Evolutionary conservation across 768 basidiomycete species (phyloP), one percentile per base, ranked within the genome.

Genomic region (Tephrocybe sp.): DNA sequence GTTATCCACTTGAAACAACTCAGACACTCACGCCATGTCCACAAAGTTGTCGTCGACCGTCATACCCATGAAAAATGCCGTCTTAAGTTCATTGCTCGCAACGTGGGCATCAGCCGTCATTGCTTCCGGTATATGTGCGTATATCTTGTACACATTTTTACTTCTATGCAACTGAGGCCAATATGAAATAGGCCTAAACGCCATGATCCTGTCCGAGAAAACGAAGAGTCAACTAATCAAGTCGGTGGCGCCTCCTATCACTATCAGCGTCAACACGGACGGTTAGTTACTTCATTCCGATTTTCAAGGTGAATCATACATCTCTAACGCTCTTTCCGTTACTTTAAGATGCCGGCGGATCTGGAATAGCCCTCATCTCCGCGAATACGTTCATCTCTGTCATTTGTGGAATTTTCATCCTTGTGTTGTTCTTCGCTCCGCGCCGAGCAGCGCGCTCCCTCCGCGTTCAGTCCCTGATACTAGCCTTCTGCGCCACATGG

Each of bases 401-500:
- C 21, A 54, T 74, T 37, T 64, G 57, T 27, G 61, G 61, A 49
- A 28, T 66, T 18, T 45, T 58, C 43, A 21, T 63, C 22, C 57
- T 64, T 16, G 32, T 64, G 42, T 16, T 64, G 53, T 53, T 64
- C 44, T 40, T 28, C 9, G 44, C 52, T 24, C 54, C 48, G 43
- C 52, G 48, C 19, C 47, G 58, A 41, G 47, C 64, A 5, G 45
- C 54, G 3, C 65, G 68, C 43, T 57, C 64, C 11, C 62, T 74
- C 43, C 60, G 55, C 30, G 16, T 68, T n/a, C 73, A 75, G 57
- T 68, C 62, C 35, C 51, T 57, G 51, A n/a, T 68, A 16, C 66
- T 80, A 52, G 62, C 65, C 28, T 74, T 80, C 58, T 66, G 72
- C 56, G 59, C 69, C 22, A 18, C 68, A 9, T 79, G 75, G 75